These are phyloP conservation scores for Lactarius sp. DNA, from an alignment of 768 basidiomycete genomes.

Conservation along the genomic window DNA sequence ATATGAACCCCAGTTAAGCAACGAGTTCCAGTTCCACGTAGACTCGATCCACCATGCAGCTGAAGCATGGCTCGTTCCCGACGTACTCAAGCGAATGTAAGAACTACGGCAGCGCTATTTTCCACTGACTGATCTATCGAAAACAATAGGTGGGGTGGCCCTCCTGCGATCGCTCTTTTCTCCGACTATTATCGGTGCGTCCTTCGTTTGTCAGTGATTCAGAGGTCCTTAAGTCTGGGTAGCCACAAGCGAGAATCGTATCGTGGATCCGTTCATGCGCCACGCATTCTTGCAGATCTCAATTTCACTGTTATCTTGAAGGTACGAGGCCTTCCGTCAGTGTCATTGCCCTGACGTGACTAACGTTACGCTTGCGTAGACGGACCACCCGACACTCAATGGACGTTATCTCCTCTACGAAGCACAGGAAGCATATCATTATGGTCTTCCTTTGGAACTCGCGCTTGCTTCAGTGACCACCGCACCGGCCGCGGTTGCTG, in stretches of 20 bases:
- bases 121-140: constrained; percentile 8
- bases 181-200: constrained; percentile 45
- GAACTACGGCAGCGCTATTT: constrained; percentile 28
- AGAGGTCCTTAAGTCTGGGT: background rate
- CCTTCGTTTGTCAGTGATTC: background rate
- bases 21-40: constrained; percentile 80
- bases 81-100: constrained; percentile 63
- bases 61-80: constrained; percentile 80
- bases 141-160: constrained; percentile 45
- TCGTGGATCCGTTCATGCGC: constrained; percentile 74
- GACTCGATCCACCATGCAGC: constrained; percentile 76
- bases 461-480: constrained; percentile 74
- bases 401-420: constrained; percentile 77
- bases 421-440: constrained; percentile 80
- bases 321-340: constrained; percentile 33
- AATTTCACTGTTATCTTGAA: constrained; percentile 74
- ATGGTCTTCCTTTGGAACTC: constrained; percentile 64
- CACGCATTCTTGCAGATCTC: constrained; percentile 63
- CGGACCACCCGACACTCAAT: constrained; percentile 60
- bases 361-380: constrained; percentile 36
- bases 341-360: background rate
- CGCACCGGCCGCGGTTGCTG: constrained; percentile 65
- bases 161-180: constrained; percentile 78
- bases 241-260: constrained; percentile 80
- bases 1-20: constrained; percentile 48